Evolutionary conservation across 2,329 filamentous ascomycete species (phyloP), one percentile per base, ranked within the genome.

Genomic region (Ophiostoma quercus): DNA sequence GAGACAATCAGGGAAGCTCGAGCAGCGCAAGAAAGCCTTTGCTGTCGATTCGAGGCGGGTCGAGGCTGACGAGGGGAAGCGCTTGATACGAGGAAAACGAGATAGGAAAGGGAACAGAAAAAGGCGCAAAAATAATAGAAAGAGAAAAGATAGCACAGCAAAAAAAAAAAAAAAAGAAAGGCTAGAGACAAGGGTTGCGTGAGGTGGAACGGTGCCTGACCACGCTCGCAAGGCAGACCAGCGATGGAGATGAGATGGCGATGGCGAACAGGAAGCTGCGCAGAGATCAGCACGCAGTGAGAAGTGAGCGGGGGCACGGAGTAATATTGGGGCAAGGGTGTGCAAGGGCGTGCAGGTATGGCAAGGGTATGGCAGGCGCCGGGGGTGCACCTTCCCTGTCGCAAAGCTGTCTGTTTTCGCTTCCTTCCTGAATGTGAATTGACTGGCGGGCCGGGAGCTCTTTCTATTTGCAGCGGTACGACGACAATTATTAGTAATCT

Each of bases 221-320:
- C 51, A 57, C 7, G 43, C 43, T 47, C 43, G 43, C 51, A 57
- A 57, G 51, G 51, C 51, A 57, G 51, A 57, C 51, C 25, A 25
- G 51, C n/a, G 22, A 57, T 57, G 51, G 19, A n/a, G 19, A 19
- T 47, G 43, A 16, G 16, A 47, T 41, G 39, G 39, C 39, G 39
- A 41, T 41, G 39, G 39, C 39, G 11, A 41, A 14, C 39, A 14
- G 16, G 16, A 7, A 47, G 43, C 43, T 19, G 43, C 43, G 16
- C 43, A 47, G 43, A 47, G 43, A 47, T 57, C 51, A 25, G 51
- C 51, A 57, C n/a, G 51, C 22, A 57, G 47, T 57, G 22, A 25
- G 51, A 57, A 22, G 51, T 25, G 25, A 57, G 51, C n/a, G 51
- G 51, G 22, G 51, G 14, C 12, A 47, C 43, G 43, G 43, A 47